These are phyloP conservation scores for Melocanna baccifera DNA, from an alignment of 176 grass and related monocot genomes.

Conservation along the genomic window DNA sequence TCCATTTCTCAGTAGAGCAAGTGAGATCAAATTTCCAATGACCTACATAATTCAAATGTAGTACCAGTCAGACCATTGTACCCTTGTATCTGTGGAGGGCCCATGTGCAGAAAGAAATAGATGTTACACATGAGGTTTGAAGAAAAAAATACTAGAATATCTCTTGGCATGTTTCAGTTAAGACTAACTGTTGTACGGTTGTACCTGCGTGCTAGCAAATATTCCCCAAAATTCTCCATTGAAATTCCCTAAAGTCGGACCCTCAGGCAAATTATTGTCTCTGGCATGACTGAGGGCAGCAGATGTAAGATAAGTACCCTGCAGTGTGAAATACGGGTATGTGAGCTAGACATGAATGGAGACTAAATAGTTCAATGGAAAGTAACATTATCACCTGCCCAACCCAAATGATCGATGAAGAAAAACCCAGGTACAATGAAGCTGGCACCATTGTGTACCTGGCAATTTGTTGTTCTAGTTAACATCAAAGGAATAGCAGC, in stretches of 20 bases:
- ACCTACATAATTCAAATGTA: slow-evolving; percentile 54
- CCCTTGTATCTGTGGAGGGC: not conserved
- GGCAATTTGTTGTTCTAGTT: slow-evolving; percentile 7
- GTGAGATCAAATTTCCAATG: slow-evolving; percentile 93
- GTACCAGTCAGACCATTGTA: not conserved
- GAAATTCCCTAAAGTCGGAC: slow-evolving; percentile 69
- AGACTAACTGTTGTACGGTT: not conserved
- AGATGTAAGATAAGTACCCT: slow-evolving; percentile 94
- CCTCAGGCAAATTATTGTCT: slow-evolving; percentile 73
- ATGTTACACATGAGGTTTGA: not conserved
- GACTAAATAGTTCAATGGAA: slow-evolving; percentile 6
- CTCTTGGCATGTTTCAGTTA: not conserved
- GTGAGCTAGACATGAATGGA: not conserved
- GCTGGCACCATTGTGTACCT: slow-evolving; percentile 96
- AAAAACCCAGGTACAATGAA: slow-evolving; percentile 90
- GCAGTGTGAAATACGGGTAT: not conserved
- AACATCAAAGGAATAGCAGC: not conserved
- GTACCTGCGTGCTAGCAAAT: slow-evolving; percentile 92
- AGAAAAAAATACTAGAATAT: slow-evolving; percentile 14
- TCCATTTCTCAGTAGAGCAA: slow-evolving; percentile 70
- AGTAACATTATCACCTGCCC: slow-evolving; percentile 52
- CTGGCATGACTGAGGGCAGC: slow-evolving; percentile 80
- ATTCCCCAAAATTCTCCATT: slow-evolving; percentile 98
- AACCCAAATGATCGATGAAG: slow-evolving; percentile 95
- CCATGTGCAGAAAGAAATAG: slow-evolving; percentile 8